A percentile compares a stretch with the other conserved stretches of the same genome.
Evolutionary conservation across 805 yeast genomes (phyloP).

Genomic region (Yamadazyma endophytica): DNA sequence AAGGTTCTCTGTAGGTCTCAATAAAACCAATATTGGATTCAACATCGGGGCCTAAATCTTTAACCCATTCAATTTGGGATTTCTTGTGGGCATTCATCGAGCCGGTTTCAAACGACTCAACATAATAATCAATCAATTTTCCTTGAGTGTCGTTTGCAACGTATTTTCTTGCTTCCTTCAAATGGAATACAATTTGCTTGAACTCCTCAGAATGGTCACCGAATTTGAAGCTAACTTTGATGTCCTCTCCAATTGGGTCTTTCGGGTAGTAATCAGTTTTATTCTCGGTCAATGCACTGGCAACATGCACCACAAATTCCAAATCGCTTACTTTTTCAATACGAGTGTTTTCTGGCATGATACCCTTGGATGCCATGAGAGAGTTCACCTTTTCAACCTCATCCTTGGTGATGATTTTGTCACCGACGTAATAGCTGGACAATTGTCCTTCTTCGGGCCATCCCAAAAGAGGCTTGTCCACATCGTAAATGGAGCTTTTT

Average conservation of each 20-base stretch:
- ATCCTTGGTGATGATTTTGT: conserved; percentile 39
- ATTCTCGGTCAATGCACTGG: conserved; percentile 55
- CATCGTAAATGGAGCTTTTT: conserved; percentile 46
- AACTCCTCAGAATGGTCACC: conserved; percentile 79
- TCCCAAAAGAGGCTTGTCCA: conserved; percentile 53
- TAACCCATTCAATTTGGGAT: conserved; percentile 84
- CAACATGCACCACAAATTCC: conserved; percentile 60
- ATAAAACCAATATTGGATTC: conserved; percentile 83
- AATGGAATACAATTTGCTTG: conserved; percentile 48
- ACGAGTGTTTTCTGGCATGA: conserved; percentile 79
- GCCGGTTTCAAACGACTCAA: conserved; percentile 71
- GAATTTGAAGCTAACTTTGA: conserved; percentile 50
- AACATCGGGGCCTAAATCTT: conserved; percentile 70
- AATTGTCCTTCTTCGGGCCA: conserved; percentile 75
- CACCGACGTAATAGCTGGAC: conserved; percentile 64
- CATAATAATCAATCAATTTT: conserved; percentile 62
- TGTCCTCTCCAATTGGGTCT: conserved; percentile 32
- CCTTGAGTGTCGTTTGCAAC: conserved; percentile 73
- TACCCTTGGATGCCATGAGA: conserved; percentile 56
- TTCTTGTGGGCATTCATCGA: conserved; percentile 81
- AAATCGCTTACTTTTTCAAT: conserved; percentile 50
- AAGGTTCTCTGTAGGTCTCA: conserved; percentile 89
- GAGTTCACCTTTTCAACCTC: conserved; percentile 68
- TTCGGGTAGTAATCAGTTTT: conserved; percentile 51
- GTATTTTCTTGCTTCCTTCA: conserved; percentile 52